Percentiles rank a stretch among this genome's conserved stretches.
Evolutionary conservation across 2,329 filamentous ascomycete genomes (phyloP).

Genomic region (Aspergillus fumigatiaffinis): DNA sequence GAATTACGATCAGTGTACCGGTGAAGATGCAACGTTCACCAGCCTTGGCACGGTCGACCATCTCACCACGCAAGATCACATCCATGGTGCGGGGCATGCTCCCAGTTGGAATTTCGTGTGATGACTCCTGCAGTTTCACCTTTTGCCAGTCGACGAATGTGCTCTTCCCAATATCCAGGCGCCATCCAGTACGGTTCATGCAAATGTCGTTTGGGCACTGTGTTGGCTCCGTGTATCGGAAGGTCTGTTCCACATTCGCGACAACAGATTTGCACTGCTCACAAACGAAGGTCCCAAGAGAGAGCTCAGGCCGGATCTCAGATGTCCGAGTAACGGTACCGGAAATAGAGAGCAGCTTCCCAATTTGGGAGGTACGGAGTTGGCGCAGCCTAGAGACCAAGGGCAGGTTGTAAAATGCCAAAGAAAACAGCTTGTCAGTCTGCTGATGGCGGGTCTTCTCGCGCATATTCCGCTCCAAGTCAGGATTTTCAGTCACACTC

Average conservation of each 20-base stretch:
- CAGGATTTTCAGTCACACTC: conserved; percentile 59
- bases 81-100: conserved; percentile 99
- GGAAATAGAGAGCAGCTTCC: conserved; percentile 89
- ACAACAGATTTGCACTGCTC: conserved; percentile 80
- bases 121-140: conserved; percentile 96
- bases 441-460: conserved; percentile 85
- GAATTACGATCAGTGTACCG: conserved; percentile 90
- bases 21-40: conserved; percentile 99
- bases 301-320: conserved; percentile 91
- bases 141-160: conserved; percentile 99
- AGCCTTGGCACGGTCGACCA: conserved; percentile 94
- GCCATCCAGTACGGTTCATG: conserved; percentile 88
- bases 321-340: conserved; percentile 96
- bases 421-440: conserved; percentile 90
- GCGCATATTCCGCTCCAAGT: conserved; percentile 49
- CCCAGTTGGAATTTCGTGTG: conserved; percentile 93
- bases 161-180: conserved; percentile 92
- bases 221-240: conserved; percentile 93
- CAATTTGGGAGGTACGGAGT: conserved; percentile 83
- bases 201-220: conserved; percentile 89
- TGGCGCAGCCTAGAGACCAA: conserved; percentile 81
- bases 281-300: conserved; percentile 86
- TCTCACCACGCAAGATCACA: conserved; percentile 91
- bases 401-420: conserved; percentile 91
- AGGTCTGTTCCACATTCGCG: conserved; percentile 92